A percentile compares a stretch with the other conserved stretches of the same genome.
Conservation (phyloP, 805 yeast species). For the Candida ponderosae region DNA sequence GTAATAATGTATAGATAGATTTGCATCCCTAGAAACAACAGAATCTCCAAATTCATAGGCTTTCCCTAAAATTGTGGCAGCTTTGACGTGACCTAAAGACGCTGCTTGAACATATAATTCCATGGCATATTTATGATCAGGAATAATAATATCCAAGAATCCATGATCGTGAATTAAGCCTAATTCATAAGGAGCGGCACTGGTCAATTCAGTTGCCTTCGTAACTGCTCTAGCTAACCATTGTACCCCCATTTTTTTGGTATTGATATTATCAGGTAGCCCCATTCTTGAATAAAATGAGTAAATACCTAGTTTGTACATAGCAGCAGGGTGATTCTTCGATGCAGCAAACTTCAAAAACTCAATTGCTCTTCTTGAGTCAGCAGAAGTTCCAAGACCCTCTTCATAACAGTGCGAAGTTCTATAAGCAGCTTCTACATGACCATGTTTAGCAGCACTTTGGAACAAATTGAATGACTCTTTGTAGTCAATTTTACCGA, state of each 20-base stretch:
- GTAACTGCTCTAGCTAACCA: slow-evolving; percentile 89
- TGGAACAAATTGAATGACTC: slow-evolving; percentile 75
- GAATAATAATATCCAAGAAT: slow-evolving; percentile 77
- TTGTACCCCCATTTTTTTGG: slow-evolving; percentile 81
- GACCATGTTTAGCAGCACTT: slow-evolving; percentile 90
- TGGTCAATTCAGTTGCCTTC: slow-evolving; percentile 73
- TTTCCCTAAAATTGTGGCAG: slow-evolving; percentile 74
- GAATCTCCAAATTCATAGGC: slow-evolving; percentile 72
- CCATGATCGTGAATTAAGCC: slow-evolving; percentile 82
- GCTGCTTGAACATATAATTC: slow-evolving; percentile 86
- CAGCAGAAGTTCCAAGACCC: slow-evolving; percentile 88
- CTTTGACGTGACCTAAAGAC: slow-evolving; percentile 73
- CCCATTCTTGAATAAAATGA: slow-evolving; percentile 86
- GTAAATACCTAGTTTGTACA: slow-evolving; percentile 86
- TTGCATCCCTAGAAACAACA: slow-evolving; percentile 67
- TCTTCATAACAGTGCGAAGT: slow-evolving; percentile 89
- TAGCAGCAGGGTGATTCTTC: slow-evolving; percentile 92
- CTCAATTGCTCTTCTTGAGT: slow-evolving; percentile 78
- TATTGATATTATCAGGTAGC: slow-evolving; percentile 51
- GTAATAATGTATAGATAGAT: slow-evolving; percentile 84
- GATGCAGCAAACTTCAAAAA: slow-evolving; percentile 82
- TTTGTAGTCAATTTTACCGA: slow-evolving; percentile 70
- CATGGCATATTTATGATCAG: slow-evolving; percentile 76
- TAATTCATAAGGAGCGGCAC: slow-evolving; percentile 92
- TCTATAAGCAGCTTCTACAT: slow-evolving; percentile 84